Evolutionary conservation across 768 basidiomycete genomes (phyloP), one percentile per base, ranked within the genome.

Genomic region (Phaeolepiota aurea): DNA sequence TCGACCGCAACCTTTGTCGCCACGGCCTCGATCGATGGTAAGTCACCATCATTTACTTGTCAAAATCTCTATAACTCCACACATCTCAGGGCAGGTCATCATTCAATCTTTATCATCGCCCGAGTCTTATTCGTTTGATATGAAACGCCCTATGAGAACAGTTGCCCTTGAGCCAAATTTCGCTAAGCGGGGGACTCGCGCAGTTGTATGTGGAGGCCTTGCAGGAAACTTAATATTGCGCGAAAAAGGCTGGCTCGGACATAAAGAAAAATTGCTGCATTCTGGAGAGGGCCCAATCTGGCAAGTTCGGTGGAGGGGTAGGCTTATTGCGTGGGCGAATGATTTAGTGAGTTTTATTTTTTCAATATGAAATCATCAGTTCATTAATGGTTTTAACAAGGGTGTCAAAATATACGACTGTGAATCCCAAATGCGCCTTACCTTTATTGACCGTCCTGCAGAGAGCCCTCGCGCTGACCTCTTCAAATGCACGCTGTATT

Each of bases 171-270:
- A 97, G 53, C 96, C 96, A 4, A 74, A 81, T 44, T 99, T 94
- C 46, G 77, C 84, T 3, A 87, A 85, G 60, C 77, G 76, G 37
- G 71, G 72, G 25, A 76, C 85, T 5, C 73, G 89, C 15, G 75
- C 85, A 0, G 83, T 96, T 50, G 85, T 96, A 9, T 89, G 85
- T 41, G 96, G 94, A 15, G 96, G 96, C 5, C 73, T 94, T 72
- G 84, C 88, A 0, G 94, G 96, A 3, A 79, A 72, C 15, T 65
- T 99, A 19, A 68, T 87, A n/a, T 52, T 96, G 50, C 78, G 87
- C 47, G 94, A 97, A 67, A 97, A 96, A 55, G 88, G 92, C 4
- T 97, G 96, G 93, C 63, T 97, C 1, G 92, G 94, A 0, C 87
- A 96, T 52, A 96, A 88, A 53, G 92, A 94, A 57, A 87, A 82